Base-by-base conservation (phyloP, 2,329 filamentous ascomycete species). In the Fusarium graminum region DNA sequence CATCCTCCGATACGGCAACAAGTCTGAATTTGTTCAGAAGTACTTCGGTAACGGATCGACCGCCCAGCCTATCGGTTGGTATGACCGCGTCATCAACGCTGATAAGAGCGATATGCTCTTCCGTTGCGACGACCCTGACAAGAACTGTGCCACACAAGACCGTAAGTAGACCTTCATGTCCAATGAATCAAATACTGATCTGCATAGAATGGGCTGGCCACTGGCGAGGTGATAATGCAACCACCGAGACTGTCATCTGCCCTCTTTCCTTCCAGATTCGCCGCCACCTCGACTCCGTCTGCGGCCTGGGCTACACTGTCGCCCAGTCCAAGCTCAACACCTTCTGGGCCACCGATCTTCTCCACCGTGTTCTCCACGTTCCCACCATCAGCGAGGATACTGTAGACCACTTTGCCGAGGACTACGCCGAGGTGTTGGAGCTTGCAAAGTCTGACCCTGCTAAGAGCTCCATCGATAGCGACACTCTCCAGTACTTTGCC, bases 221-320 rank as follows among this genome's bases (percentile, higher is more conserved):
- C 79, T 90, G 85, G 85, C 86, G 90, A 53, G 89, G 89, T 41
- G 72, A 75, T 26, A 91, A 91, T 62, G 88, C 83, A 4, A 87
- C 88, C 4, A 77, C 81, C 1, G 88, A 92, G 76, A 92, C 89
- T 3, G 89, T 91, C 66, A 91, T 92, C 75, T 92, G 89, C 76
- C 82, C 83, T 7, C 79, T 85, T 3, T 90, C 88, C 3, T 92
- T 87, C 75, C 72, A 78, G 36, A 82, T 81, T 44, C 86, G 89
- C 46, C 83, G 82, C 34, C 83, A 82, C 19, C 83, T 92, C 9
- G 80, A 83, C 49, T 82, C 83, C 29, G 80, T 91, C 71, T 92
- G 90, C 75, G 82, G 81, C 26, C 78, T 83, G 17, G 89, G 89
- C 49, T 91, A 90, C 77, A 87, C 82, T 9, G 85, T 92, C 9